These are phyloP conservation scores for Backusella parvicylindrica DNA, from an alignment of 192 early-diverging fungal species.

Conservation along the genomic window DNA sequence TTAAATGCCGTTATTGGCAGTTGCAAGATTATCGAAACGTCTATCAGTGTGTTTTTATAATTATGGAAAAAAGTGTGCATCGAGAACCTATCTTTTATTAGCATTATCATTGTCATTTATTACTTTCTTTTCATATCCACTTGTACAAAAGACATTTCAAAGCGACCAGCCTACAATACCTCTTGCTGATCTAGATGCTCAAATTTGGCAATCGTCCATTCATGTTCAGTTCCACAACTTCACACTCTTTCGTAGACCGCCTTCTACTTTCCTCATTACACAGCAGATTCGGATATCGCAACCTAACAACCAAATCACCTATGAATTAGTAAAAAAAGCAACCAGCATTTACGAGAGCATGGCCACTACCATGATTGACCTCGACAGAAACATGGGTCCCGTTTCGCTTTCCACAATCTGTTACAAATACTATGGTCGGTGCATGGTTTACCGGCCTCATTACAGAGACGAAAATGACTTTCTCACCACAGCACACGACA, in stretches of 20 bases:
- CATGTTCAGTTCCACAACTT: slow-evolving; percentile 10
- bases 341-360: slow-evolving; percentile 8
- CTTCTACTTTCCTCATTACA: background rate
- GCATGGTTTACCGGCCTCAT: slow-evolving; percentile 52
- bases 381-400: background rate
- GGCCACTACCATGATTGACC: background rate
- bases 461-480: slow-evolving; percentile 8
- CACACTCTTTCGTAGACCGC: background rate
- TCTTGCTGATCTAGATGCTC: slow-evolving; percentile 8
- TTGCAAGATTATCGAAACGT: background rate
- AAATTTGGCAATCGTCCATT: slow-evolving; percentile 19
- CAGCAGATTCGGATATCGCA: slow-evolving; percentile 20
- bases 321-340: slow-evolving; percentile 16
- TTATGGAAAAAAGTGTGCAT: slow-evolving; percentile 18
- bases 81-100: slow-evolving; percentile 10
- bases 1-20: slow-evolving; percentile 10
- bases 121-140: slow-evolving; percentile 9
- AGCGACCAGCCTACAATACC: background rate
- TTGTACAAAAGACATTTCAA: background rate
- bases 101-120: slow-evolving; percentile 11
- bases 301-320: slow-evolving; percentile 3
- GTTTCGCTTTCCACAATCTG: slow-evolving; percentile 15
- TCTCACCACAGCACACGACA: background rate
- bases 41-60: slow-evolving; percentile 21
- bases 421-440: slow-evolving; percentile 24